These are phyloP conservation scores for Ambrosia artemisiifolia DNA, from an alignment of 129 eudicot species.

Conservation along the genomic window DNA sequence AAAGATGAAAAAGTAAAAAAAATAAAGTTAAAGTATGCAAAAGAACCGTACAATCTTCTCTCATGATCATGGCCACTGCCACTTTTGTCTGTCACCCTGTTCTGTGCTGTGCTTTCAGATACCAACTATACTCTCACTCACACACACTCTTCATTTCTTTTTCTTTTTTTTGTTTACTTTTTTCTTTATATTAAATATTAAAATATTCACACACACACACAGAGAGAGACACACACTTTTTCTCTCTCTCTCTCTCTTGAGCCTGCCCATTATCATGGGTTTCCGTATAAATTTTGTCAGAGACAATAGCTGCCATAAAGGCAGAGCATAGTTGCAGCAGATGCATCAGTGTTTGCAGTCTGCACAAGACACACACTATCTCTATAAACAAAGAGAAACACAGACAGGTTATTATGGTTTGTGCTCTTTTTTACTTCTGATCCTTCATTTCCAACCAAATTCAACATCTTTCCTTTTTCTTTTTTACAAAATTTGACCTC, in stretches of 20 bases:
- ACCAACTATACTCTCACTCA: constrained; percentile 34
- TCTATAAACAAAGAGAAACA: constrained; percentile 24
- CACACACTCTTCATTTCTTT: background rate
- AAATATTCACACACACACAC: background rate
- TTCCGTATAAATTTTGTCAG: constrained; percentile 68
- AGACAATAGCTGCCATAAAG: constrained; percentile 78
- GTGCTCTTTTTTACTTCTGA: too few relatives aligned
- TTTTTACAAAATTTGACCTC: background rate
- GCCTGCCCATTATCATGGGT: constrained; percentile 50
- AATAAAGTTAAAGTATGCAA: constrained; percentile 30
- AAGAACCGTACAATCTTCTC: constrained; percentile 37
- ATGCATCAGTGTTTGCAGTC: constrained; percentile 60
- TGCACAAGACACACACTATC: constrained; percentile 38
- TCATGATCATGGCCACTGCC: constrained; percentile 35
- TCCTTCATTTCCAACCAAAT: background rate
- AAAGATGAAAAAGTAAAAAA: constrained; percentile 28
- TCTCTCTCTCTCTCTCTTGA: constrained; percentile 9
- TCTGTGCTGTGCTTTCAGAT: constrained; percentile 34
- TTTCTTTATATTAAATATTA: background rate
- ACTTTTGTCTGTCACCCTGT: constrained; percentile 37
- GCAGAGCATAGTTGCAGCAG: constrained; percentile 53
- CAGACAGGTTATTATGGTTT: constrained; percentile 6
- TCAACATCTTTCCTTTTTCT: background rate
- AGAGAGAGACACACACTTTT: too few relatives aligned
- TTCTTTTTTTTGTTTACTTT: background rate